These are phyloP conservation scores for Coleophoma crateriformis DNA, from an alignment of 2,329 filamentous ascomycete species.

Conservation along the genomic window DNA sequence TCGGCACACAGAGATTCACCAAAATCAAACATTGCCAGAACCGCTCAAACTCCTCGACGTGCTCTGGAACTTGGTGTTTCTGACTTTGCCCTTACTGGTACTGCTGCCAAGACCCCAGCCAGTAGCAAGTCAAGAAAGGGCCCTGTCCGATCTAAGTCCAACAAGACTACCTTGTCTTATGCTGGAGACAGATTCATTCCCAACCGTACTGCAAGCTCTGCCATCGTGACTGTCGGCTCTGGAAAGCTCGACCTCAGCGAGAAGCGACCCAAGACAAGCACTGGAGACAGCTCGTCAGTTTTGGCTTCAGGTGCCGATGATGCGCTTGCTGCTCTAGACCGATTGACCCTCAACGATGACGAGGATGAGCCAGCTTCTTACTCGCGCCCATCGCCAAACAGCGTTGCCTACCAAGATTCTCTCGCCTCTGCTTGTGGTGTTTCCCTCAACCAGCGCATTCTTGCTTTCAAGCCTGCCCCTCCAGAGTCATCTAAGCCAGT, in stretches of 20 bases:
- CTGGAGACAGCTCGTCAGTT: conserved; percentile 65
- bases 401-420: conserved; percentile 86
- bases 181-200: conserved; percentile 92
- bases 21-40: conserved; percentile 89
- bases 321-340: conserved; percentile 72
- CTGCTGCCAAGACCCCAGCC: conserved; percentile 62
- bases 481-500: conserved; percentile 98
- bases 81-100: conserved; percentile 86
- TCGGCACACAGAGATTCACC: conserved; percentile 75
- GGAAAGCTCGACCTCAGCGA: conserved; percentile 74
- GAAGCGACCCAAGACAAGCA: conserved; percentile 66
- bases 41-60: conserved; percentile 71
- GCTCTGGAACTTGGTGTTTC: conserved; percentile 84
- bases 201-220: conserved; percentile 85
- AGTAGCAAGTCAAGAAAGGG: conserved; percentile 50
- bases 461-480: conserved; percentile 97
- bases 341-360: conserved; percentile 68
- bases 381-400: conserved; percentile 77
- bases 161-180: conserved; percentile 77
- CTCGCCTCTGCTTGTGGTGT: conserved; percentile 89
- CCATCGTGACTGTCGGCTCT: conserved; percentile 73
- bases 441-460: conserved; percentile 87
- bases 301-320: conserved; percentile 71
- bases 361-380: conserved; percentile 58
- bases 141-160: conserved; percentile 45